Conservation (phyloP, 2,329 filamentous ascomycete genomes). For the Amesomyces nigricolor region DNA sequence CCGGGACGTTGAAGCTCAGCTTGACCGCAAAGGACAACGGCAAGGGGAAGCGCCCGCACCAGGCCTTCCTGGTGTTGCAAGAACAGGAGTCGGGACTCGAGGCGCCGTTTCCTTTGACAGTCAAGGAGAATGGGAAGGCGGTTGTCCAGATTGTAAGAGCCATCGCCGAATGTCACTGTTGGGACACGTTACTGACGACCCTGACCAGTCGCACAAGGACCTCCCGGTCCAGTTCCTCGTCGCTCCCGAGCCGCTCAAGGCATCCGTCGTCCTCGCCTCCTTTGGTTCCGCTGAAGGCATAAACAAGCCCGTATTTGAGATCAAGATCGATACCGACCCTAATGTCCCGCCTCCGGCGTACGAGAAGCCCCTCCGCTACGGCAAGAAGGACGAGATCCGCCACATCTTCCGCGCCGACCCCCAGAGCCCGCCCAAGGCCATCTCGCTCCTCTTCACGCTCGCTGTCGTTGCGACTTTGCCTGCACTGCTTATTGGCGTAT, state of each 20-base stretch:
- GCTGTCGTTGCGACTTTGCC: slow-evolving; percentile 71
- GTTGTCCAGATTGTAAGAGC: slow-evolving; percentile 71
- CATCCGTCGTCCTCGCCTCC: slow-evolving; percentile 78
- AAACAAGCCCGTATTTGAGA: slow-evolving; percentile 64
- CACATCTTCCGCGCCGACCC: slow-evolving; percentile 83
- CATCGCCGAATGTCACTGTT: neutral
- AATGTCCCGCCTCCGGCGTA: slow-evolving; percentile 53
- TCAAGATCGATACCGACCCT: slow-evolving; percentile 61
- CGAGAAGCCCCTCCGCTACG: slow-evolving; percentile 72
- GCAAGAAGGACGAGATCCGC: slow-evolving; percentile 76
- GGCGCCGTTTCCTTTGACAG: slow-evolving; percentile 73
- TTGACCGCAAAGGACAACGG: slow-evolving; percentile 76
- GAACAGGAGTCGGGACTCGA: slow-evolving; percentile 73
- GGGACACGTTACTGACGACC: neutral
- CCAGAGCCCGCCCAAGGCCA: slow-evolving; percentile 70
- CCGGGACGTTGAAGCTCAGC: slow-evolving; percentile 73
- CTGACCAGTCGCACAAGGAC: slow-evolving; percentile 72
- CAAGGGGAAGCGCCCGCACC: slow-evolving; percentile 79
- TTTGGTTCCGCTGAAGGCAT: slow-evolving; percentile 70
- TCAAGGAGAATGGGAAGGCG: slow-evolving; percentile 86
- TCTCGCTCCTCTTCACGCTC: slow-evolving; percentile 71
- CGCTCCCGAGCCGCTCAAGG: slow-evolving; percentile 62
- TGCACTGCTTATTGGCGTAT: slow-evolving; percentile 62
- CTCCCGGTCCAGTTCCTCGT: slow-evolving; percentile 76
- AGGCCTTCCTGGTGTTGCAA: slow-evolving; percentile 81